Conservation (phyloP, 768 basidiomycete genomes). For the Hygrocybe punicea region DNA sequence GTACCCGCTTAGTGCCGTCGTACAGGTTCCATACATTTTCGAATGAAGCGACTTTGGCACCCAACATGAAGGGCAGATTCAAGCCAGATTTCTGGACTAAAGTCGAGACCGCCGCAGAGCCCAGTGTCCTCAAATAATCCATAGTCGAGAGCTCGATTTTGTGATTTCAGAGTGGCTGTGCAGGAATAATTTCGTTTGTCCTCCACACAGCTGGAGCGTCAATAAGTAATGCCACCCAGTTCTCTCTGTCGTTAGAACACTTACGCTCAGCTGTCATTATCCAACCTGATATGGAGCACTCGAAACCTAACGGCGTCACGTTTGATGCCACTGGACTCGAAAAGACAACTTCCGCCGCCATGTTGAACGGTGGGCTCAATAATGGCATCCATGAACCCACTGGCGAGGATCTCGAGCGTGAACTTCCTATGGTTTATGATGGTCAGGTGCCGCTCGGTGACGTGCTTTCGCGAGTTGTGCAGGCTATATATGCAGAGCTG, state of each 20-base stretch:
- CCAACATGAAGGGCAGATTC: slow-evolving; percentile 83
- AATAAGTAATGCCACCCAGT: too few species aligned
- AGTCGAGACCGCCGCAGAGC: slow-evolving; percentile 81
- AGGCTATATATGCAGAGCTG: slow-evolving; percentile 79
- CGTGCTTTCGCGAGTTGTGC: slow-evolving; percentile 70
- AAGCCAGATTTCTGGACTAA: slow-evolving; percentile 93
- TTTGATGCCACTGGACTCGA: background rate
- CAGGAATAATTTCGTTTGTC: too few species aligned
- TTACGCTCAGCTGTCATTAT: too few species aligned
- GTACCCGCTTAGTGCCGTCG: slow-evolving; percentile 84
- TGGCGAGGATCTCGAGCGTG: slow-evolving; percentile 61
- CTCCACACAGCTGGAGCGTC: too few species aligned
- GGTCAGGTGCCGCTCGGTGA: slow-evolving; percentile 74
- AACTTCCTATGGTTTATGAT: slow-evolving; percentile 69
- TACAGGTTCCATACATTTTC: slow-evolving; percentile 82
- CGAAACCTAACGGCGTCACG: background rate
- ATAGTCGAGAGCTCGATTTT: slow-evolving; percentile 41
- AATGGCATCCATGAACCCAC: slow-evolving; percentile 32
- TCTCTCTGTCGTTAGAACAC: background rate
- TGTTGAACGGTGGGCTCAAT: slow-evolving; percentile 25
- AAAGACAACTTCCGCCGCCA: slow-evolving; percentile 4
- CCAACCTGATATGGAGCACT: background rate
- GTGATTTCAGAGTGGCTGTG: too few species aligned
- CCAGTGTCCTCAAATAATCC: slow-evolving; percentile 80
- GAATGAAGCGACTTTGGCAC: slow-evolving; percentile 61